A percentile compares a stretch with the other conserved stretches of the same genome.
These are phyloP conservation scores for Metschnikowia noctiluminum DNA, from an alignment of 805 yeast species.

Conservation along the genomic window DNA sequence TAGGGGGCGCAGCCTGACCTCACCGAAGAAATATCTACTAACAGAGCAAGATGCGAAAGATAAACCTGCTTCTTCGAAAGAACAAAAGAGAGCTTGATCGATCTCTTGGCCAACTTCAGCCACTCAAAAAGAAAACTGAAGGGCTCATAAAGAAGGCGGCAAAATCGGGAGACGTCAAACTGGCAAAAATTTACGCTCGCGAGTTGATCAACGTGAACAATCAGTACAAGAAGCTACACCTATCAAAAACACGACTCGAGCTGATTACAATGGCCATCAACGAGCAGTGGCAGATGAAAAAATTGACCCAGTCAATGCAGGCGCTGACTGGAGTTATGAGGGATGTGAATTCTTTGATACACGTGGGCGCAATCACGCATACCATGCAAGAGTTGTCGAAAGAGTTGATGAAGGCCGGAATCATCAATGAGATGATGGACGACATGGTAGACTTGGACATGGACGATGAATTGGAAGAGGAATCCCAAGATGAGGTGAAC, in stretches of 20 bases:
- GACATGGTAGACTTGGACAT: constrained; percentile 74
- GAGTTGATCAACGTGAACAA: constrained; percentile 73
- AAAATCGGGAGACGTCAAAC: constrained; percentile 68
- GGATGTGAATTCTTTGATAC: constrained; percentile 78
- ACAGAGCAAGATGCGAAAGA: constrained; percentile 53
- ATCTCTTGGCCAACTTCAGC: constrained; percentile 59
- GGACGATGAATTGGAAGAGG: constrained; percentile 61
- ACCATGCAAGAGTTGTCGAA: constrained; percentile 84
- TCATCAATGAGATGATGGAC: constrained; percentile 92
- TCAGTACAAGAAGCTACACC: constrained; percentile 70
- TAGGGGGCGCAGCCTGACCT: too few species aligned
- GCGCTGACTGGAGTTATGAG: constrained; percentile 78
- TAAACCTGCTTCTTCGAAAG: constrained; percentile 75
- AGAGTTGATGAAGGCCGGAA: constrained; percentile 81
- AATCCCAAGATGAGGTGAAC: constrained; percentile 64
- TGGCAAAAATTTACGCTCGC: constrained; percentile 76
- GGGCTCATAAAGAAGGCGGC: constrained; percentile 69
- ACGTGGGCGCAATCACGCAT: constrained; percentile 72
- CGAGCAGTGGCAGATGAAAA: constrained; percentile 85
- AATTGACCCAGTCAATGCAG: constrained; percentile 77
- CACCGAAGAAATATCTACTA: neutral
- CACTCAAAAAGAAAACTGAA: constrained; percentile 72
- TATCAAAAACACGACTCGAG: constrained; percentile 81
- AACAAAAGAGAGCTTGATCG: constrained; percentile 83
- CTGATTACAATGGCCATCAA: constrained; percentile 85